These are phyloP conservation scores for Hypholoma sublateritium DNA, from an alignment of 768 basidiomycete species.

Conservation along the genomic window DNA sequence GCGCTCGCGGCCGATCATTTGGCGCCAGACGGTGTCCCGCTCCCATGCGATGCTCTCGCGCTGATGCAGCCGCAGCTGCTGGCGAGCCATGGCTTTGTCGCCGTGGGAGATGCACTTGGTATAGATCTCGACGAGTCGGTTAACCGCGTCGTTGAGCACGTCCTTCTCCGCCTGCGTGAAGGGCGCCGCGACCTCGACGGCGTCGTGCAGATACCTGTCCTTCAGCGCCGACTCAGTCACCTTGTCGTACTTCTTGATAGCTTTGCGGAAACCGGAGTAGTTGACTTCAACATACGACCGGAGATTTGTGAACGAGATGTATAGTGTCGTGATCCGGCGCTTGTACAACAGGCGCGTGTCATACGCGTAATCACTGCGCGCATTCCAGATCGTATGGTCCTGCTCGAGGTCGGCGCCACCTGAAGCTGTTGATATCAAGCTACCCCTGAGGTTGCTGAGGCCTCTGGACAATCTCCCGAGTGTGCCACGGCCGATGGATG, in stretches of 20 bases:
- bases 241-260: conserved; percentile 98
- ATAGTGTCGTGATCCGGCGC: conserved; percentile 81
- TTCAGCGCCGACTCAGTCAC: conserved; percentile 83
- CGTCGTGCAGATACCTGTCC: conserved; percentile 70
- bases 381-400: conserved; percentile 69
- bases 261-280: conserved; percentile 91
- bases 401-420: conserved; percentile 1
- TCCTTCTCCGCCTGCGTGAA: conserved; percentile 68
- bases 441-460: conserved; percentile 52
- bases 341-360: conserved; percentile 88
- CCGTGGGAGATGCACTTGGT: conserved; percentile 81
- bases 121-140: conserved; percentile 69
- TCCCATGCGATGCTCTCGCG: conserved; percentile 97
- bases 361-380: conserved; percentile 76
- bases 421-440: conserved; percentile 38
- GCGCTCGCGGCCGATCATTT: conserved; percentile 87
- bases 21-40: conserved; percentile 95
- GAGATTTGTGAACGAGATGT: conserved; percentile 73
- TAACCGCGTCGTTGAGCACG: conserved; percentile 55
- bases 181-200: conserved; percentile 66
- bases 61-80: conserved; percentile 83
- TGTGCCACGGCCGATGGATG: conserved; percentile 20
- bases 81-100: conserved; percentile 65
- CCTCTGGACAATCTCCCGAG: conserved; percentile 45
- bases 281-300: conserved; percentile 90